Evolutionary conservation across 176 grass and related monocot species (phyloP), one percentile per base, ranked within the genome.

Genomic region (Musa itinerans): DNA sequence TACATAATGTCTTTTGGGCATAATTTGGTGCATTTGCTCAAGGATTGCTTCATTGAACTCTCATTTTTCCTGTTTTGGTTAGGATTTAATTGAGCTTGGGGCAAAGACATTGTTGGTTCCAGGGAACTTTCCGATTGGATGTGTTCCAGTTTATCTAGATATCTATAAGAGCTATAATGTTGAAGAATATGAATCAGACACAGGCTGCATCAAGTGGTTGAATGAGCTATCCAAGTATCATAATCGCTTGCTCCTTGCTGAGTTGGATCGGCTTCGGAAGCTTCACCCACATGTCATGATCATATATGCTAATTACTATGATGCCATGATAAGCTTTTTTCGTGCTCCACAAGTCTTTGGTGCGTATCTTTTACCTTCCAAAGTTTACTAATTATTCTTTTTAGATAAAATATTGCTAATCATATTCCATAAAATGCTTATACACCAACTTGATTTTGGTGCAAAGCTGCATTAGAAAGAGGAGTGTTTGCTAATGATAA

Each of bases 231-330:
- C 79, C 2, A 3, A 78, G 23, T 61, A 86, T 53, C 84, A 86
- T 23, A 86, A 86, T n/a, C 67, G 21, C 14, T 51, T 49, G 7
- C 79, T 85, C 59, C 10, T 11, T 17, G 11, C 7, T 22, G 72
- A 77, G 67, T 16, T 78, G 17, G 9, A 19, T 2, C 27, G 11
- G 50, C 11, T 80, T 57, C 3, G 2, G 0, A 34, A 10, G 14
- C 5, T 10, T 23, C 34, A 76, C 13, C 23, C 26, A 11, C 20
- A 20, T 0, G 34, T 78, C 29, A 66, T 68, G 9, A 12, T 85
- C 9, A 34, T 81, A 56, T 85, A 85, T 71, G 74, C 9, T 12
- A 70, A 85, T 69, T 85, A 85, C 68, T 85, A 74, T 54, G 74
- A 26, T 21, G 74, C 83, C 22, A 14, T 19, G 12, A 2, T 68